These are phyloP conservation scores for Nitzschia sp. DNA, from an alignment of 108 stramenopile genomes.

Conservation along the genomic window DNA sequence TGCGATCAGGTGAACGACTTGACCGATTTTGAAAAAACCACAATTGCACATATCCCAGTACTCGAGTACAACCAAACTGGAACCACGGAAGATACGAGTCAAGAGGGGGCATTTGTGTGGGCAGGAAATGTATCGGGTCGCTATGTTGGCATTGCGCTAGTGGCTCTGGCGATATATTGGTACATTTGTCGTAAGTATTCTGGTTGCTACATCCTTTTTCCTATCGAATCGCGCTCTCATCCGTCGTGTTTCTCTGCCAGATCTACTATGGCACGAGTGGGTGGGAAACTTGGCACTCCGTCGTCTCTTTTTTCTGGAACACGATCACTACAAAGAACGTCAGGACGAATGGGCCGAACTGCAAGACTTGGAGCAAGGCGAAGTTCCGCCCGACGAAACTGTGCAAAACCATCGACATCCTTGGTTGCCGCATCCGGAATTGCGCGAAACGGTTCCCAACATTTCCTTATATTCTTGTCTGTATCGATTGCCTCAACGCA, in stretches of 20 bases:
- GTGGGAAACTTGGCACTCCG: slow-evolving; percentile 66
- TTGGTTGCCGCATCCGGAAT: slow-evolving; percentile 88
- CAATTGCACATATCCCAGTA: slow-evolving; percentile 67
- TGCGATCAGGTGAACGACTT: slow-evolving; percentile 23
- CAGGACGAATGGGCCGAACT: slow-evolving; percentile 50
- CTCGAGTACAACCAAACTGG: background rate
- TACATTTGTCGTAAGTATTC: slow-evolving; percentile 17
- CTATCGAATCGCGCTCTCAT: background rate
- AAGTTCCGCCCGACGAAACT: background rate
- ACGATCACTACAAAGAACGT: slow-evolving; percentile 61
- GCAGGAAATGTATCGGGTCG: background rate
- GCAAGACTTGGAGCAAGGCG: background rate
- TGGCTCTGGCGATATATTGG: slow-evolving; percentile 4
- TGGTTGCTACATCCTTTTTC: background rate
- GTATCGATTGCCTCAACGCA: slow-evolving; percentile 22
- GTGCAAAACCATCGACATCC: slow-evolving; percentile 29
- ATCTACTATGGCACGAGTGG: slow-evolving; percentile 71
- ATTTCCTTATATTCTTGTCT: slow-evolving; percentile 76
- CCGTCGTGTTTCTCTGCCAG: background rate
- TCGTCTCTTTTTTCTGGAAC: slow-evolving; percentile 81
- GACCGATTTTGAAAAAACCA: slow-evolving; percentile 78
- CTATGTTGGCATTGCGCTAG: slow-evolving; percentile 1
- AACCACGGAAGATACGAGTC: background rate
- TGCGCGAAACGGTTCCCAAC: slow-evolving; percentile 80
- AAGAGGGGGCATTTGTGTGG: background rate